Base-by-base conservation (phyloP, 331 rosid genomes). In the Pyracantha coccinea region DNA sequence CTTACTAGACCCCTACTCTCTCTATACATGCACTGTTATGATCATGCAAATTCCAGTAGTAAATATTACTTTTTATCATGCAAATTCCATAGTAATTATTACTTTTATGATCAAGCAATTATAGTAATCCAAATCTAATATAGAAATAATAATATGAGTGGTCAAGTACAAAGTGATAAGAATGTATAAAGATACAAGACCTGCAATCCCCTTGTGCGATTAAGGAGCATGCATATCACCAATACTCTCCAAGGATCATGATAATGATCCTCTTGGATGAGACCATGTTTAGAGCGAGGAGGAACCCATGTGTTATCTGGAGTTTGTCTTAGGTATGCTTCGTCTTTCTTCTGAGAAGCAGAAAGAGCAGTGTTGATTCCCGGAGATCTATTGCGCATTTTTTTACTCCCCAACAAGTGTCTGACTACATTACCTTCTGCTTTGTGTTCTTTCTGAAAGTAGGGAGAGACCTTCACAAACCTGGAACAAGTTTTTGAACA, bases 201-300 rank as follows among this genome's bases (percentile, higher is more conserved):
- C 92, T 88, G 93, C 0, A 0, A 2, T 60, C 97, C 93, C 38
- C 65, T 23, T 33, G 97, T 92, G 68, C 71, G 62, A 74, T 90
- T 90, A 47, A 92, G 84, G 28, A 90, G 91, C 83, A 88, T 78
- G 61, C 97, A 92, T 8, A 92, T 92, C 33, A 88, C 82, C 76
- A 92, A 35, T 23, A 92, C 93, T 65, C 89, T 87, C 97, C 97
- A 90, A 32, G 97, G 97, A 73, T 92, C 92, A 64, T 78, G 81
- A 8, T 60, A 62, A 74, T 92, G 96, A 63, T 79, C 81, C 75
- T 92, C 91, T 82, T 92, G 96, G 68, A 92, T 82, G 62, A 92
- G 96, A 82, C 33, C 11, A 50, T 17, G 9, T 1, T 19, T 12
- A 11, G 96, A 90, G 69, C 77, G 80, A 15, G 97, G 97, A 78